Base-by-base conservation (phyloP, 1,139 yeast genomes). In the Pichia inconspicua region DNA sequence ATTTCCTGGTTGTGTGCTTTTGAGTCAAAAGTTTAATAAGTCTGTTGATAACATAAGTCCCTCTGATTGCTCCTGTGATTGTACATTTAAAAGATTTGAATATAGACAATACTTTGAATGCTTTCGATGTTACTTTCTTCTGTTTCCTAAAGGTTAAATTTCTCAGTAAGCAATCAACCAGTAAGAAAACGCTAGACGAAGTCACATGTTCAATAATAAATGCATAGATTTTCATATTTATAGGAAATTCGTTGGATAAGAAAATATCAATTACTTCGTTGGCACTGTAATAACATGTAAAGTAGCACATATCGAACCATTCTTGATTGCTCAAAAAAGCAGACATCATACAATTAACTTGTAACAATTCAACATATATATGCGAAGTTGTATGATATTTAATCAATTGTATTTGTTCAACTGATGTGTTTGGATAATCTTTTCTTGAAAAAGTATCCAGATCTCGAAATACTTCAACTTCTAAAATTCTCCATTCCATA, bases 51-150 rank as follows among this genome's bases (percentile, higher is more conserved):
- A 61, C 58, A 43, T 59, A 60, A 1, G 56, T 40, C 2, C 63
- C 65, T 22, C 65, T 51, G 7, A 56, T 43, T 4, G 65, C 64
- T n/a, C 63, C 60, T 32, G 63, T 55, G 40, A 59, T 53, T 3
- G 56, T 49, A 14, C 49, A 53, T 43, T 49, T 57, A 40, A 56
- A 57, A 4, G 61, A 51, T 11, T 54, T 52, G 17, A 62, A 48
- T 5, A 58, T 48, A 2, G 57, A 56, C 1, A 59, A 17, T 8
- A 55, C 39, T 34, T 47, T 51, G 14, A 46, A 48, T 8, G 57
- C 60, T 9, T 55, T 39, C 5, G 41, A 14, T 4, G 53, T 44
- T 3, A 52, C 46, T 6, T 53, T 40, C 17, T 47, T 52, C 28
- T 52, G 54, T 32, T 53, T 45, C 25, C 51, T 52, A 5, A 45